A percentile compares a stretch with the other conserved stretches of the same genome.
Evolutionary conservation across 768 basidiomycete species (phyloP).

Genomic region (Chalciporus piperatus): DNA sequence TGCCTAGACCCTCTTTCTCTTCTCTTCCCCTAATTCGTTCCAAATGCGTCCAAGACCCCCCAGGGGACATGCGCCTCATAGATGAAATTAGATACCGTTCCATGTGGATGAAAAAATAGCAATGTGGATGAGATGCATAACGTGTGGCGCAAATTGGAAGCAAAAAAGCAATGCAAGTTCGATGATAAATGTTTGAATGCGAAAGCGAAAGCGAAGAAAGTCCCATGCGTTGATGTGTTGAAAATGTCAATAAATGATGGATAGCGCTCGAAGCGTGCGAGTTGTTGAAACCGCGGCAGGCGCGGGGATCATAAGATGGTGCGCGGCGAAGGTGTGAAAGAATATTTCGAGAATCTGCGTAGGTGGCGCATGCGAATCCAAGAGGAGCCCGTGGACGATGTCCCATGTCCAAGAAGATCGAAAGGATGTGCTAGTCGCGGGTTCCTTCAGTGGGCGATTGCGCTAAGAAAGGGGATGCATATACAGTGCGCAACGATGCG

Average conservation of each 20-base stretch:
- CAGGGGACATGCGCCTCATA: slow-evolving; percentile 23
- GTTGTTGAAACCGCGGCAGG: slow-evolving; percentile 11
- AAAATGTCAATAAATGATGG: slow-evolving; percentile 5
- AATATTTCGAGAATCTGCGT: slow-evolving; percentile 13
- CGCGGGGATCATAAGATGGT: slow-evolving; percentile 18
- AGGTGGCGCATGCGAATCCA: slow-evolving; percentile 22
- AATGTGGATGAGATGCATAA: slow-evolving; percentile 31
- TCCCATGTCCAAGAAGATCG: slow-evolving; percentile 20
- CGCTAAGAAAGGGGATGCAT: slow-evolving; percentile 26
- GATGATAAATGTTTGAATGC: slow-evolving; percentile 27
- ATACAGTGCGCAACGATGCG: slow-evolving; percentile 17
- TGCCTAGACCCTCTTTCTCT: slow-evolving; percentile 11
- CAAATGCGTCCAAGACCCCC: slow-evolving; percentile 20
- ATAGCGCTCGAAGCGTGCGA: not conserved
- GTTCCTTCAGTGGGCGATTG: slow-evolving; percentile 22
- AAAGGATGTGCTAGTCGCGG: slow-evolving; percentile 20
- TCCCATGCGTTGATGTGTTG: not conserved
- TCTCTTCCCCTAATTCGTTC: slow-evolving; percentile 8
- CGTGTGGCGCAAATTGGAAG: slow-evolving; percentile 20
- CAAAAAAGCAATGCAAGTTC: slow-evolving; percentile 21
- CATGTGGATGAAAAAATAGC: slow-evolving; percentile 16
- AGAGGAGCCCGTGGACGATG: slow-evolving; percentile 23
- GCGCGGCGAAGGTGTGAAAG: slow-evolving; percentile 10
- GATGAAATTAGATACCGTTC: slow-evolving; percentile 32
- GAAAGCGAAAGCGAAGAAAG: slow-evolving; percentile 13